Evolutionary conservation across 2,329 filamentous ascomycete species (phyloP), one percentile per base, ranked within the genome.

Genomic region (Colletotrichum phormii): DNA sequence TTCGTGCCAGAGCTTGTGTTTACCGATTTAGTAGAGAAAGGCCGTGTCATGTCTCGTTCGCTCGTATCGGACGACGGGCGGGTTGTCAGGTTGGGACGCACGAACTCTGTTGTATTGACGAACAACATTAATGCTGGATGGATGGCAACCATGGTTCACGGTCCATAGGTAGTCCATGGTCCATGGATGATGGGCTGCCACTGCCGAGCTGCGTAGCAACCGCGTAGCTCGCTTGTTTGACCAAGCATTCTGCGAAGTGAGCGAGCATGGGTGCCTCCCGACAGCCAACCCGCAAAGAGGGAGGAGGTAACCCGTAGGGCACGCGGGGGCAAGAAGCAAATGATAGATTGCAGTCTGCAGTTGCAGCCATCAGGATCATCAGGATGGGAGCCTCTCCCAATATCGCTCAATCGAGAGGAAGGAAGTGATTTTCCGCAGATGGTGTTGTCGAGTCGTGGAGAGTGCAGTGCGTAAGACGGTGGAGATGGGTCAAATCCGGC

Each of bases 1-100:
- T 49, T 7, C 18, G 42, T 61, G 35, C 58, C 37, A 18, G 42
- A 5, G 35, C 13, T 35, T 4, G 26, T 22, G 46, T 59, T 64
- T 55, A 46, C 60, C 53, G 29, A 31, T 54, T 64, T 57, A 18
- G 70, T 42, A 60, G 53, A 55, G 24, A 35, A 9, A 37, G 33
- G 42, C 69, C 69, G 70, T 49, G 60, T 60, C 29, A 49, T 46
- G 70, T 72, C 46, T 49, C 65, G 59, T 35, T 70, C 15, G 53
- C 70, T 70, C 70, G 66, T 72, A 70, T 64, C 60, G 70, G 65
- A 70, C 54, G 70, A 70, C 55, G 54, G 59, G 26, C 51, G 46
- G 64, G 69, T 72, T 69, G 64, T 63, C 64, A 72, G 64, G 69
- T 72, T 53, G 58, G 51, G 69, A 72, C 69, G 69, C 64, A 72